A percentile compares a stretch with the other conserved stretches of the same genome.
phyloP scores from a whole-genome alignment of 2,329 filamentous ascomycete species.

The Arthrobotrys musiformis region DNA sequence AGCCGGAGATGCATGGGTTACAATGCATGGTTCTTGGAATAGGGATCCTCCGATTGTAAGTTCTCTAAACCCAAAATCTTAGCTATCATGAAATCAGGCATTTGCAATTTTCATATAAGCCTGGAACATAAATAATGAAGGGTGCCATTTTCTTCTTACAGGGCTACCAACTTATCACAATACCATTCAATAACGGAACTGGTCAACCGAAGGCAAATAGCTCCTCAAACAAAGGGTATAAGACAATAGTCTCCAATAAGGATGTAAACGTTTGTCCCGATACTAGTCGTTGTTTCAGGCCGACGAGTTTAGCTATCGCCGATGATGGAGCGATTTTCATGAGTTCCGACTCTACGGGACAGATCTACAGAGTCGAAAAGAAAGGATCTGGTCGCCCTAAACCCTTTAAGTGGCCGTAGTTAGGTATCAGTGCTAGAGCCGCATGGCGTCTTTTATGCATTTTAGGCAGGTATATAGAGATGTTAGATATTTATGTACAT shows the following conservation, averaged over 20 bases:
- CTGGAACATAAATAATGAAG: not conserved
- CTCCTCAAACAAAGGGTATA: constrained; percentile 20
- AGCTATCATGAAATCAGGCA: not conserved
- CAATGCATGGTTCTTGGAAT: constrained; percentile 79
- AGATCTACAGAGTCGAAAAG: constrained; percentile 34
- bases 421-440: too few relatives aligned
- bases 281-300: constrained; percentile 41
- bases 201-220: constrained; percentile 10
- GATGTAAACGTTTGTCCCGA: constrained; percentile 17
- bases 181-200: constrained; percentile 22
- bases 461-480: too few relatives aligned
- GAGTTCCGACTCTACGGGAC: constrained; percentile 42
- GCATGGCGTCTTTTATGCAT: too few relatives aligned
- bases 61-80: not conserved
- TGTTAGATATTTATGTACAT: too few relatives aligned
- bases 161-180: constrained; percentile 43
- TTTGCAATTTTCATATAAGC: not conserved
- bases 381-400: not conserved
- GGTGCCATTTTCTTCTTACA: not conserved
- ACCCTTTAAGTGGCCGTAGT: not conserved
- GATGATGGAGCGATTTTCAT: constrained; percentile 10
- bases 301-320: constrained; percentile 29
- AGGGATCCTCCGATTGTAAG: constrained; percentile 44
- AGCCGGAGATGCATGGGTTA: constrained; percentile 71
- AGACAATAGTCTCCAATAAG: constrained; percentile 26